Conservation (phyloP, 208 protist species). For the Zelonia costaricensis region DNA sequence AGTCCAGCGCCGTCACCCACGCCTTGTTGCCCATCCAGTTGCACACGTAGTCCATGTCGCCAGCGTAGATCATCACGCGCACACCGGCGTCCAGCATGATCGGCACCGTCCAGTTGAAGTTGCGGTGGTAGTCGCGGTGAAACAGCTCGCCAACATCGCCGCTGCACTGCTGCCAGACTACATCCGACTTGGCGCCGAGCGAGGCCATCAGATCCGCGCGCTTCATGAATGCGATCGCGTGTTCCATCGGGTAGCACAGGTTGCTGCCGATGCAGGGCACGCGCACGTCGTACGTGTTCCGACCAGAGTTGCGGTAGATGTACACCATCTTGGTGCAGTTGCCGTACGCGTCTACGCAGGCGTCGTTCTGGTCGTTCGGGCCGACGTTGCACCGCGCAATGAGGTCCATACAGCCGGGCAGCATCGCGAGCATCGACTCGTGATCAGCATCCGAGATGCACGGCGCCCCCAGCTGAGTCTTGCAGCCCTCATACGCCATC, state of each 20-base stretch:
- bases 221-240: slow-evolving; percentile 44
- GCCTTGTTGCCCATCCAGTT: slow-evolving; percentile 91
- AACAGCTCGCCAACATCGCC: slow-evolving; percentile 54
- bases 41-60: slow-evolving; percentile 92
- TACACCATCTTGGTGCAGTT: slow-evolving; percentile 7
- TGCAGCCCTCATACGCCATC: slow-evolving; percentile 67
- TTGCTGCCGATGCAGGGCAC: slow-evolving; percentile 35
- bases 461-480: slow-evolving; percentile 33
- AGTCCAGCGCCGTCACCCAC: slow-evolving; percentile 73
- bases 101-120: slow-evolving; percentile 68
- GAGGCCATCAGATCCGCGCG: slow-evolving; percentile 28
- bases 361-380: slow-evolving; percentile 5
- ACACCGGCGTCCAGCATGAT: slow-evolving; percentile 57
- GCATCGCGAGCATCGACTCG: slow-evolving; percentile 31
- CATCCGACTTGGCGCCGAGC: slow-evolving; percentile 49
- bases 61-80: slow-evolving; percentile 91
- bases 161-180: slow-evolving; percentile 71
- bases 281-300: slow-evolving; percentile 88
- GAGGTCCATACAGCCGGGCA: slow-evolving; percentile 49
- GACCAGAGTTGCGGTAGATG: slow-evolving; percentile 2
- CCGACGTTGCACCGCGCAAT: slow-evolving; percentile 41
- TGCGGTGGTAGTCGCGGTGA: slow-evolving; percentile 63
- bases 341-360: slow-evolving; percentile 11
- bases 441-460: slow-evolving; percentile 45
- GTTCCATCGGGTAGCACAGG: slow-evolving; percentile 79